Evolutionary conservation across 306 rosid genomes (phyloP).

Genomic region (Quillaja saponaria): DNA sequence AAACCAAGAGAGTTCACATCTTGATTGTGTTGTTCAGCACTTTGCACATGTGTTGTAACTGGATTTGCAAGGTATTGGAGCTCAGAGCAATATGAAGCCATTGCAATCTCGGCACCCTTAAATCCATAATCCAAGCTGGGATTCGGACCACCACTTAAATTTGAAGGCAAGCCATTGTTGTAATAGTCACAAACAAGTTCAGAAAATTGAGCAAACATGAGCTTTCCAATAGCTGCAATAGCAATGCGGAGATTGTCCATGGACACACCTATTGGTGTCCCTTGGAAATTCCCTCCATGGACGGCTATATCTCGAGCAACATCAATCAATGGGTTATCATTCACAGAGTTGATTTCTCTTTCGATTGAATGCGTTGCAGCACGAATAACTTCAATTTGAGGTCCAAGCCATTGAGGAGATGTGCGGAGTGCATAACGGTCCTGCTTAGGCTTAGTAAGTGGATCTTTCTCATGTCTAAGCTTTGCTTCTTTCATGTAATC

Average conservation of each 20-base stretch:
- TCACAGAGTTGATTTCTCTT: conserved; percentile 43
- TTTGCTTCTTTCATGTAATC: conserved; percentile 38
- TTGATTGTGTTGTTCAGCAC: not conserved
- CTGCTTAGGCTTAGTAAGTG: conserved; percentile 41
- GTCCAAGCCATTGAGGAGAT: conserved; percentile 14
- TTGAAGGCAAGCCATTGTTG: conserved; percentile 44
- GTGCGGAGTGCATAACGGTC: conserved; percentile 1
- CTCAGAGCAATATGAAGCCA: too few relatives aligned
- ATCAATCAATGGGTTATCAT: conserved; percentile 15
- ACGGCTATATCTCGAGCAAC: conserved; percentile 34
- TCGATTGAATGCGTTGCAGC: conserved; percentile 39
- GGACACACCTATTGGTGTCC: conserved; percentile 45
- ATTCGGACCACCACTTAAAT: conserved; percentile 38
- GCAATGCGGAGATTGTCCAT: conserved; percentile 44
- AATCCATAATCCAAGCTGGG: conserved; percentile 21
- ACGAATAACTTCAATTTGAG: conserved; percentile 43
- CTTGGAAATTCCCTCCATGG: conserved; percentile 46
- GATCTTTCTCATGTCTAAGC: conserved; percentile 30
- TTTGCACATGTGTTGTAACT: too few relatives aligned
- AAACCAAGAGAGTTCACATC: conserved; percentile 46
- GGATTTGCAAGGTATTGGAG: too few relatives aligned
- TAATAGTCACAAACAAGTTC: conserved; percentile 40
- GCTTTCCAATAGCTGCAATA: conserved; percentile 43
- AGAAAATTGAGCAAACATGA: conserved; percentile 45
- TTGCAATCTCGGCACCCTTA: too few relatives aligned